Evolutionary conservation across 2,329 filamentous ascomycete genomes (phyloP), one percentile per base, ranked within the genome.

Genomic region (Sporothrix phasma): DNA sequence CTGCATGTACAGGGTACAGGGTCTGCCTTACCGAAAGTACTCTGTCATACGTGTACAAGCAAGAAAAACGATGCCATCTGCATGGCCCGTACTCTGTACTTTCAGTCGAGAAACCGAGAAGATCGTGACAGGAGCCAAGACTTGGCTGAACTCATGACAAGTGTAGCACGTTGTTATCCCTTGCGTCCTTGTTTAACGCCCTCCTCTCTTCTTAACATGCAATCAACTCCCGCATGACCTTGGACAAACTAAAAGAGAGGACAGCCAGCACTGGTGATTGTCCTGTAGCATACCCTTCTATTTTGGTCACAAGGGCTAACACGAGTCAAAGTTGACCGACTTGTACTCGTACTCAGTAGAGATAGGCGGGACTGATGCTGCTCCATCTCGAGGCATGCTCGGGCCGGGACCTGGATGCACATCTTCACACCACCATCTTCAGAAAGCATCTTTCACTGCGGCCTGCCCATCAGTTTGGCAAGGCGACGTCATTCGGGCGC

Each of bases 401-500:
- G 49, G 34, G 49, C 17, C 29, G 19, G 51, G 51, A 19, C 17
- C 51, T 56, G 51, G 51, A 17, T 19, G n/a, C 31, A 56, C 31
- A 56, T 19, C 34, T 56, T 8, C 31, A 39, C 51, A 56, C 31
- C 51, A 39, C 11, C 51, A 13, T 22, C 51, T 39, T 11, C 5
- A 24, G 31, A 31, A 31, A 61, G 39, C 59, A 51, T 47, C 22
- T 22, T 41, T 31, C 45, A 51, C 31, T 26, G 24, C 3, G 39
- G 22, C 60, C 43, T 64, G 34, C 17, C 31, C 37, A 54, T 45
- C 45, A 45, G 62, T 45, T 26, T 56, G 49, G 56, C 34, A 22
- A 64, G 62, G 34, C 54, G 34, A 54, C 24, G 45, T 53, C 46
- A 29, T 63, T 61, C 58, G 29, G 63, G 58, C 26, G 41, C 63